These are phyloP conservation scores for Thalassiosira gravida DNA, from an alignment of 352 stramenopile genomes.

Conservation along the genomic window DNA sequence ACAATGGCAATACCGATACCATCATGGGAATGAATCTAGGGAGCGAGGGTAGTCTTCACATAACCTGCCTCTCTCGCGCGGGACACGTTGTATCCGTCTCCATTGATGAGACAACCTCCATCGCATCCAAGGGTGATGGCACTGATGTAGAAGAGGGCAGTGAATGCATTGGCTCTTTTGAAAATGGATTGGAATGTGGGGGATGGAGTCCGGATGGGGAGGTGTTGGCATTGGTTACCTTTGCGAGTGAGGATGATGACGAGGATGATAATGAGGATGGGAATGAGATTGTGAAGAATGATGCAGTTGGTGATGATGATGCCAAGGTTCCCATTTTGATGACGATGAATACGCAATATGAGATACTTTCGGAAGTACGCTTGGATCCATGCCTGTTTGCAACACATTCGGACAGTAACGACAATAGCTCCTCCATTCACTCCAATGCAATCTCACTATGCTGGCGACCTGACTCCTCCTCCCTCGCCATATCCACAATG, in stretches of 20 bases:
- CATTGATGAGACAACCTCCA: slow-evolving; percentile 35
- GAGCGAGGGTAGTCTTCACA: slow-evolving; percentile 20
- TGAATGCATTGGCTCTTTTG: slow-evolving; percentile 84
- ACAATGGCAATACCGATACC: too few relatives aligned
- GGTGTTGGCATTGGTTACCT: slow-evolving; percentile 76
- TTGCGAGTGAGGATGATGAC: slow-evolving; percentile 53
- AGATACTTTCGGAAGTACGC: slow-evolving; percentile 78
- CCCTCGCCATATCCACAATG: slow-evolving; percentile 71
- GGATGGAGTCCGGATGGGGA: slow-evolving; percentile 82
- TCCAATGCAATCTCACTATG: slow-evolving; percentile 62
- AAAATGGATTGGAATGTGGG: slow-evolving; percentile 76
- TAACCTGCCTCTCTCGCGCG: slow-evolving; percentile 57
- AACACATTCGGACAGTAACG: slow-evolving; percentile 2
- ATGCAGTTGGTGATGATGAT: too few relatives aligned
- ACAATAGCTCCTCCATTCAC: slow-evolving; percentile 8
- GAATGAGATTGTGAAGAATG: slow-evolving; percentile 28
- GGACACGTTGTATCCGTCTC: slow-evolving; percentile 63
- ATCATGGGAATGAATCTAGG: slow-evolving; percentile 35
- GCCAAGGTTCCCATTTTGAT: slow-evolving; percentile 72
- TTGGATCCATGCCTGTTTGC: slow-evolving; percentile 57
- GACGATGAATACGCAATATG: slow-evolving; percentile 83
- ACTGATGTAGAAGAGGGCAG: slow-evolving; percentile 58
- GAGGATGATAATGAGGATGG: slow-evolving; percentile 23
- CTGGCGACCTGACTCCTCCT: slow-evolving; percentile 76
- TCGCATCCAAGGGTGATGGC: slow-evolving; percentile 49